A percentile compares a stretch with the other conserved stretches of the same genome.
These are phyloP conservation scores for Thelephora terrestris DNA, from an alignment of 1,284 basidiomycete species.

Conservation along the genomic window DNA sequence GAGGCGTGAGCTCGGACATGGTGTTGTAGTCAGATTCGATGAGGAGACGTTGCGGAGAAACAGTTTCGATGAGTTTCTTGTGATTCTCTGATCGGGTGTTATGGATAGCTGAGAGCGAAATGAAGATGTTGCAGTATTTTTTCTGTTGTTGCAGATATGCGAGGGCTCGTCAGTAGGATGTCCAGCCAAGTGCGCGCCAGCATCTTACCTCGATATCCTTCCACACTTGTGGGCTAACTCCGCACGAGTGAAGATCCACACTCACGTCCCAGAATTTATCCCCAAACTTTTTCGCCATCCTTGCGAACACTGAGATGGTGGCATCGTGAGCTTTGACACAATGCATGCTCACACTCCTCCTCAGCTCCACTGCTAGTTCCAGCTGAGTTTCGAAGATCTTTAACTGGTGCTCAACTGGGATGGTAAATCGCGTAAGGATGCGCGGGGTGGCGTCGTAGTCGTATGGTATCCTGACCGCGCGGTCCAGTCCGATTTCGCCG, in stretches of 20 bases:
- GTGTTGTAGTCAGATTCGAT: constrained; percentile 70
- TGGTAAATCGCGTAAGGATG: constrained; percentile 54
- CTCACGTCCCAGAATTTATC: constrained; percentile 48
- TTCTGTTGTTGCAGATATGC: constrained; percentile 30
- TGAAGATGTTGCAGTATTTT: constrained; percentile 56
- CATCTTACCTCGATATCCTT: constrained; percentile 48
- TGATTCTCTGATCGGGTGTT: constrained; percentile 58
- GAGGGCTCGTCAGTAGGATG: not conserved
- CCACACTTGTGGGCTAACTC: constrained; percentile 61
- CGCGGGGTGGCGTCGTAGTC: constrained; percentile 32
- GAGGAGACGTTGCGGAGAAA: constrained; percentile 52
- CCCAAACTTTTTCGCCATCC: constrained; percentile 41
- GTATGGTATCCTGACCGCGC: constrained; percentile 57
- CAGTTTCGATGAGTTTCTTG: constrained; percentile 46
- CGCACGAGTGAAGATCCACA: constrained; percentile 73
- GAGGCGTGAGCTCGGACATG: constrained; percentile 36
- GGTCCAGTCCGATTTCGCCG: constrained; percentile 79
- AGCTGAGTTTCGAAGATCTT: constrained; percentile 66
- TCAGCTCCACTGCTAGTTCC: constrained; percentile 61
- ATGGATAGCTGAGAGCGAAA: constrained; percentile 72
- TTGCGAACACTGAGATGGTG: constrained; percentile 50
- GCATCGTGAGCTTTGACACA: constrained; percentile 64
- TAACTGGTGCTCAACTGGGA: constrained; percentile 67
- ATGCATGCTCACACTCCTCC: constrained; percentile 67
- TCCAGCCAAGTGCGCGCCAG: constrained; percentile 1